phyloP scores from a whole-genome alignment of 768 basidiomycete genomes.

The Kwoniella sp. region DNA sequence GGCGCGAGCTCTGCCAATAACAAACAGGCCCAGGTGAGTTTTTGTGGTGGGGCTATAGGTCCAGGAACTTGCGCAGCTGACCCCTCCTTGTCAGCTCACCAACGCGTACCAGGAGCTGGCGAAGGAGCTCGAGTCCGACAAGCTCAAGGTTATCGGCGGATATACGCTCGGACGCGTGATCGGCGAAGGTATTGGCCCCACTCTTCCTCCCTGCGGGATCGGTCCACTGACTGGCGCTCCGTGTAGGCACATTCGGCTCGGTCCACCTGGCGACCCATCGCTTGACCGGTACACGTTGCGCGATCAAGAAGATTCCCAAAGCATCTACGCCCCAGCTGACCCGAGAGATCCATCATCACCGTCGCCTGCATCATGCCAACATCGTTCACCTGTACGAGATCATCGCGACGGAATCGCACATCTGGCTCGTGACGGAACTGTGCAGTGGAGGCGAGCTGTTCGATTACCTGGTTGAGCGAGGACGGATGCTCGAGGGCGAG shows the following conservation, averaged over 20 bases:
- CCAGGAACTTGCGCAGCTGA: no score
- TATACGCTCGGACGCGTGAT: conserved; percentile 90
- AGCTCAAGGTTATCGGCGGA: conserved; percentile 86
- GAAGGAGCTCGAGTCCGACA: conserved; percentile 86
- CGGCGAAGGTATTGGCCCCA: conserved; percentile 69
- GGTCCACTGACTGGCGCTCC: neutral
- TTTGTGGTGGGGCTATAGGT: no score
- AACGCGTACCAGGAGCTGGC: conserved; percentile 96
- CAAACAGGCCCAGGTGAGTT: conserved; percentile 26
- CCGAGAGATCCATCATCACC: conserved; percentile 96
- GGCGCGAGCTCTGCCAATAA: conserved; percentile 15
- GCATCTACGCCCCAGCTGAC: conserved; percentile 80
- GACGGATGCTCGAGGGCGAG: conserved; percentile 78
- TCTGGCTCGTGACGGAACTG: conserved; percentile 97
- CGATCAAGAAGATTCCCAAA: conserved; percentile 97
- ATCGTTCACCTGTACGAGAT: conserved; percentile 96
- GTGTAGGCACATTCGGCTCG: conserved; percentile 84
- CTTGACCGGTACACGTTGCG: conserved; percentile 82
- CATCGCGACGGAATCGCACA: conserved; percentile 88
- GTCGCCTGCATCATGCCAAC: conserved; percentile 90
- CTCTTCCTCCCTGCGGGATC: no score
- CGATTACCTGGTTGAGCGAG: conserved; percentile 95
- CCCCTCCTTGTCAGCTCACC: conserved; percentile 58
- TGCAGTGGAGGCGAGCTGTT: conserved; percentile 96
- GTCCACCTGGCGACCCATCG: conserved; percentile 92